These are phyloP conservation scores for Mucor indicus DNA, from an alignment of 371 early-diverging fungal genomes.

Conservation along the genomic window DNA sequence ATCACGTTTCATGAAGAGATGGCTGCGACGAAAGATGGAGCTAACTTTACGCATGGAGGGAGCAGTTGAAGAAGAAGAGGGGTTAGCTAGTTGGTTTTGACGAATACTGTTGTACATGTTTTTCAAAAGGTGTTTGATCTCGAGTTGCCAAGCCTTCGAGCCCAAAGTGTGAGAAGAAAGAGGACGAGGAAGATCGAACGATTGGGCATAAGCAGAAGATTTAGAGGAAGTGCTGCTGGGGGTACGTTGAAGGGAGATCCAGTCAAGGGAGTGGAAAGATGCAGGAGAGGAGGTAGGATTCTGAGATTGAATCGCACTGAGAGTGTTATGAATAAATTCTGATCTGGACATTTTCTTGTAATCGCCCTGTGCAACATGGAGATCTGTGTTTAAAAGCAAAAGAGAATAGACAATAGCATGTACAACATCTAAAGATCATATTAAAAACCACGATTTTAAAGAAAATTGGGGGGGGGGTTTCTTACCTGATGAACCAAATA, in stretches of 20 bases:
- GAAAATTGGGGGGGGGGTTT: too few relatives aligned
- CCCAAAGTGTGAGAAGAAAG: too few relatives aligned
- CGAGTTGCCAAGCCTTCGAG: conserved; percentile 17
- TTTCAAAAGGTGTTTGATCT: conserved; percentile 14
- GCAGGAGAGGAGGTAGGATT: not conserved
- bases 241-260: conserved; percentile 9
- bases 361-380: conserved; percentile 71
- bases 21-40: conserved; percentile 28
- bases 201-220: conserved; percentile 1
- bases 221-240: conserved; percentile 3
- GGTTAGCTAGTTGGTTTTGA: conserved; percentile 62
- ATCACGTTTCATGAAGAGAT: conserved; percentile 1
- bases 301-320: conserved; percentile 48
- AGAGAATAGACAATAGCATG: conserved; percentile 81
- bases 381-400: conserved; percentile 86
- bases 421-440: too few relatives aligned
- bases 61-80: conserved; percentile 13
- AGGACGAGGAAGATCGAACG: conserved; percentile 1
- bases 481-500: conserved; percentile 41
- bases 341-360: conserved; percentile 51
- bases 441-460: too few relatives aligned
- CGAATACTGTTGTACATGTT: conserved; percentile 65
- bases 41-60: conserved; percentile 8
- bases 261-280: conserved; percentile 6
- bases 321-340: conserved; percentile 51